Base-by-base conservation (phyloP, 495 filamentous ascomycete genomes). In the Aspergillus coremiiformis region DNA sequence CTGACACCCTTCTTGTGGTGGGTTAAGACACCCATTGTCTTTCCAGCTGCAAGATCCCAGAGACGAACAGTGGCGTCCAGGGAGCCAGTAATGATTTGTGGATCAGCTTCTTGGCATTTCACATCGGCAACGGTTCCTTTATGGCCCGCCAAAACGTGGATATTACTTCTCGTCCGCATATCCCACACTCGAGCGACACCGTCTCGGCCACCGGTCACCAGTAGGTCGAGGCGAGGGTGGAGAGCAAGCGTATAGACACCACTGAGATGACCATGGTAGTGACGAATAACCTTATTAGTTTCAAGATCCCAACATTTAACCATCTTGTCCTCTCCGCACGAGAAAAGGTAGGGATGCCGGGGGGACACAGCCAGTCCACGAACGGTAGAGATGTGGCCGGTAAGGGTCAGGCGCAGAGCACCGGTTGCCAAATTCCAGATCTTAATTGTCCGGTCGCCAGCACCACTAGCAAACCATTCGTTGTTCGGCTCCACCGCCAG, bases 251-350 rank as follows among this genome's bases (percentile, higher is more conserved):
- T 89, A 70, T 97, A 97, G 4, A 99, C 94, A 57, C 94, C 94
- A 55, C 88, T 94, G 4, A 99, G 75, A 70, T 99, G 94, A 15
- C 94, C 94, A 71, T 99, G 94, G 69, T 97, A 97, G 68, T 99
- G 92, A 27, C 93, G 80, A 60, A 99, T 99, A 49, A 99, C 94
- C 69, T 95, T 95, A 68, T 99, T 99, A 7, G 89, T 93, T 65
- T 99, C 94, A 58, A 99, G 69, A 73, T 99, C 94, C 94, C 94
- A 99, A 73, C 94, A 97, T 70, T 97, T 97, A 30, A 99, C 94
- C 90, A 95, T 96, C 78, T 99, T 99, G 67, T 99, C 94, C 68
- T 99, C 94, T 46, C 88, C 94, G 59, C 94, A 97, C 12, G 89
- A 95, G 69, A 97, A 99, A 29, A 99, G 79, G 65, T 99, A 99